A percentile compares a stretch with the other conserved stretches of the same genome.
Conservation (phyloP, 2,329 filamentous ascomycete genomes). For the Hymenoscyphus scutula region DNA sequence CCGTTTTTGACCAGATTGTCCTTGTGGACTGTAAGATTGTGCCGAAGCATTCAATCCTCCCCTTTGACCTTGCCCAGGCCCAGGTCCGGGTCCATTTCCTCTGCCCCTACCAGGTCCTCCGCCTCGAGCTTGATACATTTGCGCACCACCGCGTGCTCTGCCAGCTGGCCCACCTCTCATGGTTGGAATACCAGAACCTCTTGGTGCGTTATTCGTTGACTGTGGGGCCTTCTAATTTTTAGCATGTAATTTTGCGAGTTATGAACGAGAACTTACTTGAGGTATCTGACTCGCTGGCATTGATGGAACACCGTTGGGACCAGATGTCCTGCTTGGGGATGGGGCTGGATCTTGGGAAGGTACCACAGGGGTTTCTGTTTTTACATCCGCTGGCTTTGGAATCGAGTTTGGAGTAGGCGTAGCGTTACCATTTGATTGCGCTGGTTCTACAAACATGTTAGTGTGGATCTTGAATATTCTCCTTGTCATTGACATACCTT, state of each 20-base stretch:
- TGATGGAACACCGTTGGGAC: slow-evolving; percentile 24
- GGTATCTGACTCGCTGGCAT: slow-evolving; percentile 30
- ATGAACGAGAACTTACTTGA: slow-evolving; percentile 25
- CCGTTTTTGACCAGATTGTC: slow-evolving; percentile 32
- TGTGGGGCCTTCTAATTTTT: slow-evolving; percentile 24
- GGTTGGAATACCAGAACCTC: slow-evolving; percentile 32
- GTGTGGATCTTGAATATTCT: background rate
- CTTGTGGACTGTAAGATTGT: slow-evolving; percentile 30
- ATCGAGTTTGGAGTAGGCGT: slow-evolving; percentile 7
- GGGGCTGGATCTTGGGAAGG: slow-evolving; percentile 17
- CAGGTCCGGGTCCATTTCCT: slow-evolving; percentile 22
- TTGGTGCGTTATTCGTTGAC: slow-evolving; percentile 22
- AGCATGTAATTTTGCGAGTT: slow-evolving; percentile 3
- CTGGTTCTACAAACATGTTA: slow-evolving; percentile 17
- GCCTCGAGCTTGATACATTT: slow-evolving; percentile 23
- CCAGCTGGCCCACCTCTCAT: slow-evolving; percentile 29
- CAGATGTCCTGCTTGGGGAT: slow-evolving; percentile 14
- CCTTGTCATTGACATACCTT: slow-evolving; percentile 8
- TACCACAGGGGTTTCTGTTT: slow-evolving; percentile 22
- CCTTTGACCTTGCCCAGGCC: slow-evolving; percentile 16
- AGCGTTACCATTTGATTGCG: slow-evolving; percentile 25
- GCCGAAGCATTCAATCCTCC: slow-evolving; percentile 37
- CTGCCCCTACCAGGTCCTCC: slow-evolving; percentile 30
- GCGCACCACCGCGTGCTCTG: slow-evolving; percentile 27
- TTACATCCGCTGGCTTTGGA: slow-evolving; percentile 21